Percentiles rank a stretch among this genome's conserved stretches.
Evolutionary conservation across 352 stramenopile species (phyloP).

Genomic region (Phytopythium helicoides): DNA sequence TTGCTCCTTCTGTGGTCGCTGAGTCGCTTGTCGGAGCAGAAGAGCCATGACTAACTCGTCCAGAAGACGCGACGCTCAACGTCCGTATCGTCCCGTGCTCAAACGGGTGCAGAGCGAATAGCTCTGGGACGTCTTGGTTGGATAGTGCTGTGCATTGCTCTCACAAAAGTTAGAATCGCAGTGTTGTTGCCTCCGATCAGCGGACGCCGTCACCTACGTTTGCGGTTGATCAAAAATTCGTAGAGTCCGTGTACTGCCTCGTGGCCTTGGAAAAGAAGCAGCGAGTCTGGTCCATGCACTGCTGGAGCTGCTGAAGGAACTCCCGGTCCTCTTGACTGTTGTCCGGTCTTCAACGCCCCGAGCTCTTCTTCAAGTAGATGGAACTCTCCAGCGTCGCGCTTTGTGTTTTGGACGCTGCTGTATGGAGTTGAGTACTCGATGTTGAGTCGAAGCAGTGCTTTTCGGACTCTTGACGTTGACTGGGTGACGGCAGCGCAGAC

Average conservation of each 20-base stretch:
- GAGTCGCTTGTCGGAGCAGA: conserved; percentile 13
- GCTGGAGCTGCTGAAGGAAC: conserved; percentile 7
- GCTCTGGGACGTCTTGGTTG: conserved; percentile 71
- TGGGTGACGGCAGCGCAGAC: conserved; percentile 65
- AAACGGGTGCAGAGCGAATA: conserved; percentile 56
- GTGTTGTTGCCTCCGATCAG: background rate
- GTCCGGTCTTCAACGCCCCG: conserved; percentile 13
- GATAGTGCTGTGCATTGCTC: conserved; percentile 41
- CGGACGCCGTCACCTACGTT: conserved; percentile 49
- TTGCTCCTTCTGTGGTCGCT: conserved; percentile 4
- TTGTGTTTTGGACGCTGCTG: conserved; percentile 31
- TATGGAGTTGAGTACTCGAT: conserved; percentile 60
- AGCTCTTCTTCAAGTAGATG: conserved; percentile 48
- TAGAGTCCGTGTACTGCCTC: conserved; percentile 66
- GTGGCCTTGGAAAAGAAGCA: conserved; percentile 64
- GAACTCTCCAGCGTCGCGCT: conserved; percentile 44
- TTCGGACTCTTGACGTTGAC: conserved; percentile 60
- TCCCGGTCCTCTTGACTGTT: conserved; percentile 15
- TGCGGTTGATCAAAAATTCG: conserved; percentile 76
- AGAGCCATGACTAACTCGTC: conserved; percentile 11
- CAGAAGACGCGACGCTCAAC: conserved; percentile 41
- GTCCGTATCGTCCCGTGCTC: conserved; percentile 57
- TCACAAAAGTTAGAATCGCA: background rate
- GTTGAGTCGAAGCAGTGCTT: conserved; percentile 60
- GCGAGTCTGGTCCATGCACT: conserved; percentile 58